Evolutionary conservation across 495 filamentous ascomycete genomes (phyloP), one percentile per base, ranked within the genome.

Genomic region (Cercophora newfieldiana): DNA sequence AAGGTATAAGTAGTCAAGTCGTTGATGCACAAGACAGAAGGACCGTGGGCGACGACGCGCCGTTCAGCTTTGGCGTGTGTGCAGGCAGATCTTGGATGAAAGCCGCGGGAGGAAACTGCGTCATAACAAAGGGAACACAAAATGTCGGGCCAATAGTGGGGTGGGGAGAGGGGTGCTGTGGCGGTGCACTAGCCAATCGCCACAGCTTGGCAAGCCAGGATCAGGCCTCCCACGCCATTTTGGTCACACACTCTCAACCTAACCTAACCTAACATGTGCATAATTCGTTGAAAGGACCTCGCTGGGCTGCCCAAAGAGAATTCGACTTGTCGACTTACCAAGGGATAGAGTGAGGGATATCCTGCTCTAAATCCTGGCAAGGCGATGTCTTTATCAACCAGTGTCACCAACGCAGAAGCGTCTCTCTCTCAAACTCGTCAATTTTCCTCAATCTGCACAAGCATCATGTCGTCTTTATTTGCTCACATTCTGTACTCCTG

Each of bases 41-140:
- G 59, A 60, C 44, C 21, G 24, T 31, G 47, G 60, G 60, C 44
- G 33, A 54, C 29, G 50, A 63, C 61, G 61, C 61, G 61, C 50
- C 49, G 49, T 54, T 63, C 33, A 50, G 29, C 44, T 29, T 22
- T 21, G 50, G 50, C 49, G 26, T 25, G 61, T 31, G 59, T 61
- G 44, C 59, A 69, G 65, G 59, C 64, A 61, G 51, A 66, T 67
- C 67, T 68, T 67, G 69, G 68, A 66, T 67, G 65, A 64, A 62
- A 28, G 29, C 49, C 30, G n/a, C 24, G 58, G 58, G 28, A 18
- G 60, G 53, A 66, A 68, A 60, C 68, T 74, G 74, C 74, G 74
- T 74, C 74, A 76, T 73, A 72, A 73, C 69, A 74, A 69, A 66
- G 22, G n/a, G 37, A 28, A 64, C 51, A 47, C 19, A 24, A 67